phyloP scores from a whole-genome alignment of 768 basidiomycete species.

The Phylloporus arenicola region DNA sequence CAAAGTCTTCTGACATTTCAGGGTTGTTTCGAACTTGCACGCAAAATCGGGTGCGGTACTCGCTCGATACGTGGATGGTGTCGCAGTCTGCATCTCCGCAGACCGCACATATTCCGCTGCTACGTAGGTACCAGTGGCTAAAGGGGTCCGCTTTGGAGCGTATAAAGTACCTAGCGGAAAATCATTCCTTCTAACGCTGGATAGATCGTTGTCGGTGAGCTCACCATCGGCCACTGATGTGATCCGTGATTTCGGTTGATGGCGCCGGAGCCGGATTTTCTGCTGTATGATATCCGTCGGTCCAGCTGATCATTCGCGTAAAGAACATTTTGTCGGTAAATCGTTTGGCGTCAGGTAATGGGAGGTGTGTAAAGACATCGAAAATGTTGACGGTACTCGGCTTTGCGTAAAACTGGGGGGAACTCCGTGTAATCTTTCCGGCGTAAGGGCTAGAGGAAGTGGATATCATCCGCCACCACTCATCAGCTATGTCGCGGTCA shows the following conservation, averaged over 20 bases:
- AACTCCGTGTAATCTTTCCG: neutral
- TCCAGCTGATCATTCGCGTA: neutral
- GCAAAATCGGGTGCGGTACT: no score
- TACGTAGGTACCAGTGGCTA: no score
- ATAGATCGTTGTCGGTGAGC: neutral
- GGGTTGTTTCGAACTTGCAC: no score
- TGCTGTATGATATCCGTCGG: neutral
- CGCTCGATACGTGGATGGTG: no score
- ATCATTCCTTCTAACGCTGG: neutral
- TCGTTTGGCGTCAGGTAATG: neutral
- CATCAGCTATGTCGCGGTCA: no score
- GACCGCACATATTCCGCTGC: no score
- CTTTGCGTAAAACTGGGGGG: neutral
- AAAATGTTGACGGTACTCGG: no score
- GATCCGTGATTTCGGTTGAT: neutral
- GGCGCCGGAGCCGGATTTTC: neutral
- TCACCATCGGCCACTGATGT: neutral
- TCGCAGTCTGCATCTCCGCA: no score
- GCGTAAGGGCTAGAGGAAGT: neutral
- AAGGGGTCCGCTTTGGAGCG: no score
- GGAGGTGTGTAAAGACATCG: neutral
- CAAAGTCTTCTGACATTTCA: no score
- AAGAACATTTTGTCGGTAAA: neutral
- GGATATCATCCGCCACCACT: neutral
- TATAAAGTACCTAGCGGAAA: no score